Base-by-base conservation (phyloP, 805 yeast species). In the Candida gorgasii region DNA sequence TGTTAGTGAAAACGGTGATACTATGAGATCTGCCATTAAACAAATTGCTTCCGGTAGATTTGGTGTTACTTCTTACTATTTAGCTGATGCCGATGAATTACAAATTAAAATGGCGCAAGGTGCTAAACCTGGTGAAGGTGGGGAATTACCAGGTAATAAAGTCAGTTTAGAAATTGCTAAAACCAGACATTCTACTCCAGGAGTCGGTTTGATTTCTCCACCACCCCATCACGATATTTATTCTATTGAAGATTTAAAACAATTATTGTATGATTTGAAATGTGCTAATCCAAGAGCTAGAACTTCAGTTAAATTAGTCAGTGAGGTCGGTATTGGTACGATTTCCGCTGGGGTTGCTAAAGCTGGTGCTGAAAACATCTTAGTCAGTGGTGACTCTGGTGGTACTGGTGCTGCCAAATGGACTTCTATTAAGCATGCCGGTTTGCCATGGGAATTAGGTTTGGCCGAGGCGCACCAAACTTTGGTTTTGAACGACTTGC, bases 71-170 rank as follows among this genome's bases (percentile, higher is more conserved):
- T 89, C 97, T 2, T 80, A 84, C 67, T 92, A 93, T 65, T 75
- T 92, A 56, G 82, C 97, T 27, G 98, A 92, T 69, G 96, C 98
- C 32, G 98, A 92, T 58, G 98, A 92, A 72, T 80, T 92, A 50
- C 99, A 92, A 69, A 93, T 92, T 66, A 92, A 92, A 72, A 89
- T 92, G 90, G 98, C 98, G 8, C 99, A 92, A 71, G 98, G 99
- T 71, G 99, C 99, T 42, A 92, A 92, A 70, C 98, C 98, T 8
- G 99, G 98, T 73, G 98, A 93, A 75, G 99, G 99, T 76, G 99
- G 99, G 76, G 98, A 93, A 68, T 75, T 89, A 53, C 97, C 97
- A 27, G 96, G 96, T 46, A 86, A 86, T 71, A 92, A 92, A 69
- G 99, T 92, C 37, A 79, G 92, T 19, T 80, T 75, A 45, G 79